phyloP scores from a whole-genome alignment of 768 basidiomycete genomes.

The Leucosporidium yakuticum region DNA sequence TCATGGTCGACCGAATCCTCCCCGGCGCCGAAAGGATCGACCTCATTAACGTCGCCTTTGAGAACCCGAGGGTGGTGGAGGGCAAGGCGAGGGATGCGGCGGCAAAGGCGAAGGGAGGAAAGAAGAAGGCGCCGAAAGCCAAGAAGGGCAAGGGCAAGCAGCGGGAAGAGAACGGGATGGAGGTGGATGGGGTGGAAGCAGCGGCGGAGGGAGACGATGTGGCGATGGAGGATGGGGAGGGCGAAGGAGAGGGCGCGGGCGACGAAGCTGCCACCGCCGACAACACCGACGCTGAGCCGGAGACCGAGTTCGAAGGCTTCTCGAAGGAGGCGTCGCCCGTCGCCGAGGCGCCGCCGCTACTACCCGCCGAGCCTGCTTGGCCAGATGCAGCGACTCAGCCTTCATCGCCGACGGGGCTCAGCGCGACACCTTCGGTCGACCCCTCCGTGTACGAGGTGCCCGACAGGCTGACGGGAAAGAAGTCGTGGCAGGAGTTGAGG shows the following conservation, averaged over 20 bases:
- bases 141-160: constrained; percentile 46
- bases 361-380: too few species aligned
- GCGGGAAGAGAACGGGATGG: constrained; percentile 44
- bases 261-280: too few species aligned
- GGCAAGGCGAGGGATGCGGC: constrained; percentile 46
- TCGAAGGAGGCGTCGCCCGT: too few species aligned
- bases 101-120: constrained; percentile 47
- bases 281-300: too few species aligned
- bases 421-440: neutral
- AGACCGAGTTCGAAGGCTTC: too few species aligned
- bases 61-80: constrained; percentile 77
- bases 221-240: neutral
- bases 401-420: too few species aligned
- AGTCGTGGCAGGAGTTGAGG: constrained; percentile 70
- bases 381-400: too few species aligned
- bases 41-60: constrained; percentile 44
- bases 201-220: neutral
- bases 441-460: constrained; percentile 65
- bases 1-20: constrained; percentile 63
- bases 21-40: constrained; percentile 29
- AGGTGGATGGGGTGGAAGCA: constrained; percentile 43
- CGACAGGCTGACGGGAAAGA: constrained; percentile 73
- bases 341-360: too few species aligned
- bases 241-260: neutral
- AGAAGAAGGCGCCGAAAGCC: constrained; percentile 43